Evolutionary conservation across 2,329 filamentous ascomycete species (phyloP).

Genomic region (Xylariales sp.): DNA sequence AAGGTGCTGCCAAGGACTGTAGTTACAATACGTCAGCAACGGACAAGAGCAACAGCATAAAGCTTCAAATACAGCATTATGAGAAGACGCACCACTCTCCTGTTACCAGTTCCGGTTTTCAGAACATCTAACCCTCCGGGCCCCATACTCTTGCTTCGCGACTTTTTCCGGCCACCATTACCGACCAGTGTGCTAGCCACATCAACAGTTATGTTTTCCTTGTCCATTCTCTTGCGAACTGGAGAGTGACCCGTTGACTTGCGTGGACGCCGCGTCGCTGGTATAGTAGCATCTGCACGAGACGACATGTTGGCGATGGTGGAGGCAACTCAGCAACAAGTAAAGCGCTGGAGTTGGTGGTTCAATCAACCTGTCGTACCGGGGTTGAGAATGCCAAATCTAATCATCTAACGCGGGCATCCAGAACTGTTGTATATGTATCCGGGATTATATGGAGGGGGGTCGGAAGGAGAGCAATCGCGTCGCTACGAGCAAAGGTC

Average conservation of each 20-base stretch:
- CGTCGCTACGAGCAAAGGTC: too few relatives aligned
- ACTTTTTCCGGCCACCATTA: slow-evolving; percentile 56
- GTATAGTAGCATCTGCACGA: slow-evolving; percentile 42
- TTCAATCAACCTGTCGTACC: too few relatives aligned
- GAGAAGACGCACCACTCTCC: slow-evolving; percentile 62
- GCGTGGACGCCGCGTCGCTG: slow-evolving; percentile 54
- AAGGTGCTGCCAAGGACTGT: slow-evolving; percentile 52
- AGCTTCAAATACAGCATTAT: too few relatives aligned
- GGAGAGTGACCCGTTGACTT: slow-evolving; percentile 66
- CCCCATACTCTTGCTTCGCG: slow-evolving; percentile 92
- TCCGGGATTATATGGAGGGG: too few relatives aligned
- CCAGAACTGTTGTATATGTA: too few relatives aligned
- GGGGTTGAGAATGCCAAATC: too few relatives aligned
- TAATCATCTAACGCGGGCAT: too few relatives aligned
- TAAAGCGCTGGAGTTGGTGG: too few relatives aligned
- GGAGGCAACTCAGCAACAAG: too few relatives aligned
- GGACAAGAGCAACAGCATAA: too few relatives aligned
- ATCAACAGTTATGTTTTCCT: slow-evolving; percentile 75
- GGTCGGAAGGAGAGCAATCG: neutral
- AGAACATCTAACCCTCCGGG: slow-evolving; percentile 84
- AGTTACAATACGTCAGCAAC: neutral
- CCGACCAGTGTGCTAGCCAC: slow-evolving; percentile 49
- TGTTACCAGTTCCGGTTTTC: slow-evolving; percentile 70
- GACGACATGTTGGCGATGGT: too few relatives aligned
- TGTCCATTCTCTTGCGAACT: slow-evolving; percentile 55